phyloP scores from a whole-genome alignment of 2,329 filamentous ascomycete species.

The Fusarium scirpi region DNA sequence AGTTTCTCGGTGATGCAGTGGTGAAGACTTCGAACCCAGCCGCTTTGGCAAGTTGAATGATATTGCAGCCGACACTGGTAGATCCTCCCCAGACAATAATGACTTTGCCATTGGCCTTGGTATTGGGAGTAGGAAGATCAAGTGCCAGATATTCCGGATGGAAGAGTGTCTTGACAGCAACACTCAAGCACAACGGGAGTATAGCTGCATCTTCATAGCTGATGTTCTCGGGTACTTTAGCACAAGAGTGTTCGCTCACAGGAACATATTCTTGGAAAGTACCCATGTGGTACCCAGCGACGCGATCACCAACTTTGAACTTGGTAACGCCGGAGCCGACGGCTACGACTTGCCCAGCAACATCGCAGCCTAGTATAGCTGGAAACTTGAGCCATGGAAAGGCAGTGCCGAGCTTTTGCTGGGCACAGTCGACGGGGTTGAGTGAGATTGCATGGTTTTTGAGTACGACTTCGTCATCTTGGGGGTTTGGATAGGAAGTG shows the following conservation, averaged over 20 bases:
- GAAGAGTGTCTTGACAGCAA: slow-evolving; percentile 21
- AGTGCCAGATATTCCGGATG: slow-evolving; percentile 16
- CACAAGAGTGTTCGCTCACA: slow-evolving; percentile 3
- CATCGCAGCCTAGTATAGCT: slow-evolving; percentile 17
- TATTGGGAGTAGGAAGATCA: neutral
- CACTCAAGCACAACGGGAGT: slow-evolving; percentile 11
- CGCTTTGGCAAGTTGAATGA: slow-evolving; percentile 15
- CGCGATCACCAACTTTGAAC: slow-evolving; percentile 8
- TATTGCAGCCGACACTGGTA: slow-evolving; percentile 22
- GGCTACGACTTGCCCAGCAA: slow-evolving; percentile 8
- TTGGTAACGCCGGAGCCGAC: neutral
- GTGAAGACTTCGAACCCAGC: slow-evolving; percentile 20
- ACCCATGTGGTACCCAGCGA: neutral
- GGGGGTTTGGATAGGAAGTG: neutral
- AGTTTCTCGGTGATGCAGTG: slow-evolving; percentile 18
- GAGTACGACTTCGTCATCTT: slow-evolving; percentile 10
- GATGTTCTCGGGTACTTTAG: neutral
- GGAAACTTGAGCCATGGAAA: slow-evolving; percentile 28
- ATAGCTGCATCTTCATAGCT: neutral
- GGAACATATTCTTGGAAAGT: slow-evolving; percentile 19
- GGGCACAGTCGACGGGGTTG: slow-evolving; percentile 17
- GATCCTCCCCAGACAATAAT: slow-evolving; percentile 23
- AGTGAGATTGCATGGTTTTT: slow-evolving; percentile 16
- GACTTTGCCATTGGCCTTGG: neutral
- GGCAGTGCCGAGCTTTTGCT: slow-evolving; percentile 11